phyloP scores from a whole-genome alignment of 2,329 filamentous ascomycete genomes.

The Aspergillus fructus region DNA sequence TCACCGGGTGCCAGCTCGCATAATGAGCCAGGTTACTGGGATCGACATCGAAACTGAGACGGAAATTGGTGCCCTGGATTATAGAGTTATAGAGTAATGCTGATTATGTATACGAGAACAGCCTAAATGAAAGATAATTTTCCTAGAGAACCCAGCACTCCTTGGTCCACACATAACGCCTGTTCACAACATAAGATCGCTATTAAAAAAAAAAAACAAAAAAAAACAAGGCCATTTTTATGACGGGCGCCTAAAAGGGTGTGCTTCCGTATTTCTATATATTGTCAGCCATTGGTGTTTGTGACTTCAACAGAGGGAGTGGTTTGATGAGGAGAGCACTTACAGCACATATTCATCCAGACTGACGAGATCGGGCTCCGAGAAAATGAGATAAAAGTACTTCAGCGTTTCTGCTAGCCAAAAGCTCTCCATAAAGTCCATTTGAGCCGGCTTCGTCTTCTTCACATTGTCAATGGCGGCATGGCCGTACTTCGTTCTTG shows the following conservation, averaged over 20 bases:
- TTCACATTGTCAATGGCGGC: conserved; percentile 46
- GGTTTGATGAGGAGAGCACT: conserved; percentile 15
- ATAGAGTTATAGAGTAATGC: not conserved
- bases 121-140: not conserved
- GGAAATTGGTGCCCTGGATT: not conserved
- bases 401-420: conserved; percentile 49
- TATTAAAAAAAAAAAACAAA: not conserved
- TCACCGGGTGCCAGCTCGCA: not conserved
- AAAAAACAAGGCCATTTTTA: not conserved
- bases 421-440: conserved; percentile 47
- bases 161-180: not conserved
- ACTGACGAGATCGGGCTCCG: conserved; percentile 39
- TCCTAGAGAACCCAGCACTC: not conserved
- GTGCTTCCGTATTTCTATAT: conserved; percentile 42
- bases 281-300: not conserved
- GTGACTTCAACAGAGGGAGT: too few species aligned
- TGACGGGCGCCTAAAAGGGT: conserved; percentile 35
- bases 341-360: conserved; percentile 47
- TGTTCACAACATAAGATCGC: not conserved
- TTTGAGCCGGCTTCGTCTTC: conserved; percentile 23
- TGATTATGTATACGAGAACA: not conserved
- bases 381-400: conserved; percentile 48
- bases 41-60: not conserved
- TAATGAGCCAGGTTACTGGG: not conserved
- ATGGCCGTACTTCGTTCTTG: conserved; percentile 44